Percentiles rank a stretch among this genome's conserved stretches.
Evolutionary conservation across 768 basidiomycete species (phyloP).

Genomic region (Russula dissimulans): DNA sequence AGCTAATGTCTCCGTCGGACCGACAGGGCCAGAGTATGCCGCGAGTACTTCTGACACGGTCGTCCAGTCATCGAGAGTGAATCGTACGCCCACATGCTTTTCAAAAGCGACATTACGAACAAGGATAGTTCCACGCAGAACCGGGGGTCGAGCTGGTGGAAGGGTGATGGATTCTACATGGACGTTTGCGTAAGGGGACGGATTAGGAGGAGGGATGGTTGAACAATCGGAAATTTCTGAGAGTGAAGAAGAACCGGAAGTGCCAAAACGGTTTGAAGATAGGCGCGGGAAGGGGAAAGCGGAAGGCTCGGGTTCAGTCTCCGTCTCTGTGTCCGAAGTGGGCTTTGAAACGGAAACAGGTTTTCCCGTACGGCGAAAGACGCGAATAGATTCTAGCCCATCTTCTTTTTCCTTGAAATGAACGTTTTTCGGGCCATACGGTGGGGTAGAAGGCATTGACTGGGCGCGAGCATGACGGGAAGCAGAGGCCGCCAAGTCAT

Average conservation of each 20-base stretch:
- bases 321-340: constrained; percentile 22
- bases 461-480: constrained; percentile 31
- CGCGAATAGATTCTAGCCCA: constrained; percentile 49
- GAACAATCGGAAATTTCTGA: constrained; percentile 26
- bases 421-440: constrained; percentile 59
- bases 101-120: constrained; percentile 82
- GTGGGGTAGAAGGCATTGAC: constrained; percentile 57
- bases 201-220: constrained; percentile 28
- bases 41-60: constrained; percentile 77
- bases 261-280: constrained; percentile 19
- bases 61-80: constrained; percentile 91
- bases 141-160: constrained; percentile 29
- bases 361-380: constrained; percentile 59
- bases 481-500: constrained; percentile 25
- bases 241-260: constrained; percentile 17
- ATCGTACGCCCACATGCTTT: constrained; percentile 77
- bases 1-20: constrained; percentile 27
- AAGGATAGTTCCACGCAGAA: constrained; percentile 65
- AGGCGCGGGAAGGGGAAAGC: constrained; percentile 21
- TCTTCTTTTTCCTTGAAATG: constrained; percentile 65
- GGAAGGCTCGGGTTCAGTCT: constrained; percentile 29
- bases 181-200: constrained; percentile 28
- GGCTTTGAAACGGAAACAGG: constrained; percentile 54
- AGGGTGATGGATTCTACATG: constrained; percentile 33
- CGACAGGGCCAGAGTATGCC: constrained; percentile 33